Conservation (phyloP, 148 eudicot genomes). For the Rhododendron kiyosumense region DNA sequence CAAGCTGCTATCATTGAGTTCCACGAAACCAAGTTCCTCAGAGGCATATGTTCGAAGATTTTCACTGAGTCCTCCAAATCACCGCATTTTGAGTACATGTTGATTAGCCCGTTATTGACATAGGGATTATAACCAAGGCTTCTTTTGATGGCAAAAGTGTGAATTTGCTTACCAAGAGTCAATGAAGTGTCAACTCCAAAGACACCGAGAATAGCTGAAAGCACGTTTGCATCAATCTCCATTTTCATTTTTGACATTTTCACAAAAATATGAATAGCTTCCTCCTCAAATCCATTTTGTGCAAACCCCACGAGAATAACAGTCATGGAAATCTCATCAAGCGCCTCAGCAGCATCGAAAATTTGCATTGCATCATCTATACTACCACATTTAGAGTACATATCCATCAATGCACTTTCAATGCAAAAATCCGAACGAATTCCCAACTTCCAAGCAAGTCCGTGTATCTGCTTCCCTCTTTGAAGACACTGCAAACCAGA, state of each 20-base stretch:
- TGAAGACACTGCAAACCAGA: slow-evolving; percentile 58
- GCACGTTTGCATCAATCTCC: slow-evolving; percentile 62
- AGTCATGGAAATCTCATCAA: slow-evolving; percentile 73
- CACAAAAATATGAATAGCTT: slow-evolving; percentile 56
- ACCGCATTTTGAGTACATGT: slow-evolving; percentile 94
- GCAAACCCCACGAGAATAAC: slow-evolving; percentile 69
- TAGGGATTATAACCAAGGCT: slow-evolving; percentile 39
- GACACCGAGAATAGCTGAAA: slow-evolving; percentile 76
- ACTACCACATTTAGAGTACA: slow-evolving; percentile 80
- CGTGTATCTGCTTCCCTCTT: slow-evolving; percentile 69
- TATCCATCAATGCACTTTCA: slow-evolving; percentile 88
- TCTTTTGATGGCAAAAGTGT: slow-evolving; percentile 55
- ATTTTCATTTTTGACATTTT: slow-evolving; percentile 55
- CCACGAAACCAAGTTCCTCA: slow-evolving; percentile 69
- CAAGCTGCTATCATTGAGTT: slow-evolving; percentile 83
- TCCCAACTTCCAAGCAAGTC: slow-evolving; percentile 56
- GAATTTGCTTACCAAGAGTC: slow-evolving; percentile 68
- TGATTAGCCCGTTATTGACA: slow-evolving; percentile 77
- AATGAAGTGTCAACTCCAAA: slow-evolving; percentile 65
- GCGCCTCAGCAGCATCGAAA: slow-evolving; percentile 51
- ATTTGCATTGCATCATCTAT: slow-evolving; percentile 55
- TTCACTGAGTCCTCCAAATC: slow-evolving; percentile 50
- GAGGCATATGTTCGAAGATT: slow-evolving; percentile 49
- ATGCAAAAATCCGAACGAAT: slow-evolving; percentile 55
- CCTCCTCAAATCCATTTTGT: slow-evolving; percentile 75